Conservation (phyloP, 768 basidiomycete genomes). For the Suillus subalutaceus region DNA sequence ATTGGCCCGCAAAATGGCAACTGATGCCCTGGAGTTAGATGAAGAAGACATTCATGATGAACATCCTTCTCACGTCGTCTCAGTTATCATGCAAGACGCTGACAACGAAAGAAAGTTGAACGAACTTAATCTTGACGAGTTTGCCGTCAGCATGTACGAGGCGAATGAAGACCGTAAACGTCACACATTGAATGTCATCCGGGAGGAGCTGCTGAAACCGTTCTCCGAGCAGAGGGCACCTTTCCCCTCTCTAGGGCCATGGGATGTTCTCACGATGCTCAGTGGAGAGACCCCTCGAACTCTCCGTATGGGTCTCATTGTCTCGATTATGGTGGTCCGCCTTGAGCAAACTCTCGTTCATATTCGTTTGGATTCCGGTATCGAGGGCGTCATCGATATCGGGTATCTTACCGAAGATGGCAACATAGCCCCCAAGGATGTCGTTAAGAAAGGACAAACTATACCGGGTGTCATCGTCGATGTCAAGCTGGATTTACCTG, state of each 20-base stretch:
- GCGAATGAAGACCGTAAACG: conserved; percentile 86
- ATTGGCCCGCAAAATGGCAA: conserved; percentile 97
- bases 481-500: conserved; percentile 61
- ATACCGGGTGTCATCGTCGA: conserved; percentile 78
- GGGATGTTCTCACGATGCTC: conserved; percentile 93
- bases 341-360: conserved; percentile 51
- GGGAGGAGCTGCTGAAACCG: conserved; percentile 79
- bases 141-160: conserved; percentile 88
- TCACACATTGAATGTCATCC: conserved; percentile 86
- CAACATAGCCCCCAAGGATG: conserved; percentile 42
- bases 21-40: conserved; percentile 95
- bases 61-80: conserved; percentile 89
- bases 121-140: conserved; percentile 94
- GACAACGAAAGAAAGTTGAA: conserved; percentile 81
- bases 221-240: conserved; percentile 73
- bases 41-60: conserved; percentile 94
- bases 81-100: conserved; percentile 79
- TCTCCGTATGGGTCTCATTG: conserved; percentile 75
- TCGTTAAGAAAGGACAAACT: conserved; percentile 79
- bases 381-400: conserved; percentile 77
- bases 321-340: conserved; percentile 73
- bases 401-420: conserved; percentile 59
- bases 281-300: conserved; percentile 88
- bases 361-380: conserved; percentile 89
- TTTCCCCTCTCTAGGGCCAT: conserved; percentile 66